phyloP scores from a whole-genome alignment of 108 stramenopile genomes.

The Cyclotella atomus region DNA sequence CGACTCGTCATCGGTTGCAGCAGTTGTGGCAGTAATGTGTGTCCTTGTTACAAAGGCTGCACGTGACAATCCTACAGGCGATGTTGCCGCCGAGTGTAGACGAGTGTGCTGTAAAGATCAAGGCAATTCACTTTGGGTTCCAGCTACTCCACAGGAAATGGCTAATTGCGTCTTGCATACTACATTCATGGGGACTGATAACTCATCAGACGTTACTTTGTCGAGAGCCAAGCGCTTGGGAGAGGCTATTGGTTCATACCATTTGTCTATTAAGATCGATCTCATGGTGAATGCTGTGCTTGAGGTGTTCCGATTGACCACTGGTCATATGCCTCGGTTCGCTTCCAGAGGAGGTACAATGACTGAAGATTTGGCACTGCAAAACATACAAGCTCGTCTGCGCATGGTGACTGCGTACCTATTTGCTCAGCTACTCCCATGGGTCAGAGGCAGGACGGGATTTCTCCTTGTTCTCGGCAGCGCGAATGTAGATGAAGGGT shows the following conservation, averaged over 20 bases:
- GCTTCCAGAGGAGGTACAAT: slow-evolving; percentile 79
- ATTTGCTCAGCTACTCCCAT: slow-evolving; percentile 96
- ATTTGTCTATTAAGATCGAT: slow-evolving; percentile 92
- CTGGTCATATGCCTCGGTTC: slow-evolving; percentile 86
- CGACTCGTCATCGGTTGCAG: slow-evolving; percentile 92
- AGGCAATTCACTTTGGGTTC: slow-evolving; percentile 66
- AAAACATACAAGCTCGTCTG: slow-evolving; percentile 98
- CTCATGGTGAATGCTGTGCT: slow-evolving; percentile 87
- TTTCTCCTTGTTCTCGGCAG: slow-evolving; percentile 97
- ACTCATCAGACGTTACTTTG: slow-evolving; percentile 84
- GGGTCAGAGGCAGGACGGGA: slow-evolving; percentile 87
- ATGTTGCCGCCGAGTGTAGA: slow-evolving; percentile 70
- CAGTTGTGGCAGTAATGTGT: slow-evolving; percentile 98
- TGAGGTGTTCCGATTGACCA: slow-evolving; percentile 79
- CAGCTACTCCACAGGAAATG: slow-evolving; percentile 82
- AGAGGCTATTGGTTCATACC: slow-evolving; percentile 90
- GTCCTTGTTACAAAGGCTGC: slow-evolving; percentile 80
- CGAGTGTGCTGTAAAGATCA: slow-evolving; percentile 63
- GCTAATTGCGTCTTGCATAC: slow-evolving; percentile 91
- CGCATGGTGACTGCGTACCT: slow-evolving; percentile 98
- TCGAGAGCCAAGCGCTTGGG: slow-evolving; percentile 87
- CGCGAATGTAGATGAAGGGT: slow-evolving; percentile 98
- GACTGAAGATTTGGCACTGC: slow-evolving; percentile 96
- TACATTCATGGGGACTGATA: slow-evolving; percentile 95
- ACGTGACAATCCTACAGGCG: slow-evolving; percentile 48